Percentiles rank a stretch among this genome's conserved stretches.
phyloP scores from a whole-genome alignment of 2,329 filamentous ascomycete genomes.

The Pezicula neosporulosa region DNA sequence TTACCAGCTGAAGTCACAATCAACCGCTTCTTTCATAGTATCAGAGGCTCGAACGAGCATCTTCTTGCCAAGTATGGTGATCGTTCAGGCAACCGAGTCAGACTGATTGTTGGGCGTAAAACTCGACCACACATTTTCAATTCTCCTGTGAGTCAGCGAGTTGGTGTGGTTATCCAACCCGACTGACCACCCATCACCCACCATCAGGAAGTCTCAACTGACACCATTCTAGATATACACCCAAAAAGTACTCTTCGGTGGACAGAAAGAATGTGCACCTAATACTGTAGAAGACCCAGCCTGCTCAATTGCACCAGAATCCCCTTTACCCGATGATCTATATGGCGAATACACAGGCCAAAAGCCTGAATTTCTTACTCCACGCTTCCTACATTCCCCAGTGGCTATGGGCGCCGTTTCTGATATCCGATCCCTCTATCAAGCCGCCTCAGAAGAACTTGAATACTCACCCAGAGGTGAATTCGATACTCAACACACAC shows the following conservation, averaged over 20 bases:
- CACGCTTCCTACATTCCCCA: conserved; percentile 45
- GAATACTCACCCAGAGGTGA: conserved; percentile 1
- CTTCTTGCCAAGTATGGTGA: conserved; percentile 27
- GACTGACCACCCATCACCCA: not conserved
- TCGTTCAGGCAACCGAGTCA: not conserved
- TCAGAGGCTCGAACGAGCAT: conserved; percentile 43
- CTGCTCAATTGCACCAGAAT: conserved; percentile 50
- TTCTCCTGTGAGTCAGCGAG: too few species aligned
- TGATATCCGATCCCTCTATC: conserved; percentile 43
- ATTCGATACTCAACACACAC: conserved; percentile 9
- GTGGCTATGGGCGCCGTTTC: conserved; percentile 47
- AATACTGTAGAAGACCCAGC: conserved; percentile 38
- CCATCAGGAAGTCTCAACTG: conserved; percentile 13
- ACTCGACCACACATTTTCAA: too few species aligned
- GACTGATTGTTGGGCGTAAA: too few species aligned
- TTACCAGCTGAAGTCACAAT: conserved; percentile 53
- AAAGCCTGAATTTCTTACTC: conserved; percentile 31
- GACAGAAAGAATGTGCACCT: conserved; percentile 48
- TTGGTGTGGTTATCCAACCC: too few species aligned
- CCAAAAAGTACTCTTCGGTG: conserved; percentile 52
- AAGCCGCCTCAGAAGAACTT: conserved; percentile 22
- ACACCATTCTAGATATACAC: conserved; percentile 37
- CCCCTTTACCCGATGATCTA: conserved; percentile 43
- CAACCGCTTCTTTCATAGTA: conserved; percentile 46
- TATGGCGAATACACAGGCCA: conserved; percentile 42